Conservation (phyloP, 2,329 filamentous ascomycete species). For the Lachnellula subtilissima region DNA sequence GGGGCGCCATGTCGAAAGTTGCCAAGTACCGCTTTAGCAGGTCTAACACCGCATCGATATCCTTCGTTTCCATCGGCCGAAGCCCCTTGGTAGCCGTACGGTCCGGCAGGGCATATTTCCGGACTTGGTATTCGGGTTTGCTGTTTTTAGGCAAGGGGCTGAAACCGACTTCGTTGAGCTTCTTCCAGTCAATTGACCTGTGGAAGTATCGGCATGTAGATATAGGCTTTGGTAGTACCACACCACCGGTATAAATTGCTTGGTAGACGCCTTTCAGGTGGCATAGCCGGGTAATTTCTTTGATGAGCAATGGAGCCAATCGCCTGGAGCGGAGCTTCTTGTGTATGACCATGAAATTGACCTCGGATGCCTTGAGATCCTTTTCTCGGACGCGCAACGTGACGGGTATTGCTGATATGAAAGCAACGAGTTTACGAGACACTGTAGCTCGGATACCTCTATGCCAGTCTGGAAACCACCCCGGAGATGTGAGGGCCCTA, state of each 20-base stretch:
- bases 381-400: conserved; percentile 74
- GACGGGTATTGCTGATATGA: conserved; percentile 90
- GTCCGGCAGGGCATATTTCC: conserved; percentile 78
- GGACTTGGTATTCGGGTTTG: conserved; percentile 79
- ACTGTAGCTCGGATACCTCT: conserved; percentile 82
- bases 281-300: conserved; percentile 91
- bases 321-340: conserved; percentile 95
- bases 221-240: conserved; percentile 85
- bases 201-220: conserved; percentile 96
- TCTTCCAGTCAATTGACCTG: conserved; percentile 89
- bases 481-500: conserved; percentile 90
- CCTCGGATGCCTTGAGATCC: conserved; percentile 74
- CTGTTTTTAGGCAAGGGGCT: conserved; percentile 79
- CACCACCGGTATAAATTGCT: conserved; percentile 91
- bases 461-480: conserved; percentile 93
- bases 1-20: conserved; percentile 78
- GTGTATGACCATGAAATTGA: conserved; percentile 98
- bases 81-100: conserved; percentile 69
- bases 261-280: conserved; percentile 86
- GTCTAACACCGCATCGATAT: conserved; percentile 69
- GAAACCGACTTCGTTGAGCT: conserved; percentile 92
- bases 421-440: conserved; percentile 85
- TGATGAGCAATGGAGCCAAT: conserved; percentile 89
- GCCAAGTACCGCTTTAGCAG: conserved; percentile 73
- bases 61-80: conserved; percentile 72